A percentile compares a stretch with the other conserved stretches of the same genome.
phyloP scores from a whole-genome alignment of 768 basidiomycete species.

The Suillus variegatus region DNA sequence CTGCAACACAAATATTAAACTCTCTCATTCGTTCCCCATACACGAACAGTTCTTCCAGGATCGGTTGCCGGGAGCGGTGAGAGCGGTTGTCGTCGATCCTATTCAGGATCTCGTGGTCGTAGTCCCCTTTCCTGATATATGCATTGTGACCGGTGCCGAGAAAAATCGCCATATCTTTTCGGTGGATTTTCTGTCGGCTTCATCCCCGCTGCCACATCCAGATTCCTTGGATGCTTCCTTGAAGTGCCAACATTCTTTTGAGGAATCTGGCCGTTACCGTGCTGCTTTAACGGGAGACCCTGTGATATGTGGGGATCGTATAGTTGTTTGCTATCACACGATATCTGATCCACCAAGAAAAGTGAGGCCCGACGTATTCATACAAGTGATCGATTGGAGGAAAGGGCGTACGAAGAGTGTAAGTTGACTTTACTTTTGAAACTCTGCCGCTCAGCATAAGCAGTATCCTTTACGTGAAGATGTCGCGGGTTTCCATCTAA shows the following conservation, averaged over 20 bases:
- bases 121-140: neutral
- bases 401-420: neutral
- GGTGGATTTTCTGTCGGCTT: neutral
- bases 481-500: neutral
- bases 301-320: neutral
- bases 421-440: neutral
- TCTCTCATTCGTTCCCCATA: neutral
- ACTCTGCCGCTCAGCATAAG: neutral
- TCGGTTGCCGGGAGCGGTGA: too few species aligned
- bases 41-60: neutral
- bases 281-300: neutral
- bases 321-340: neutral
- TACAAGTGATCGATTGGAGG: constrained; percentile 2
- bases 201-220: neutral
- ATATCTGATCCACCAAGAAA: too few species aligned
- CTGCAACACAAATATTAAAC: neutral
- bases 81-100: neutral
- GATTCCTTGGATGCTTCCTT: neutral
- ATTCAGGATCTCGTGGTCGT: neutral
- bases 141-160: neutral
- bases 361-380: neutral
- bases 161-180: neutral
- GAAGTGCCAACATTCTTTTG: neutral
- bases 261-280: neutral
- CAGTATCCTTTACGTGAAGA: neutral